Evolutionary conservation across 2,329 filamentous ascomycete species (phyloP).

Genomic region (Dothidotthia symphoricarpi): DNA sequence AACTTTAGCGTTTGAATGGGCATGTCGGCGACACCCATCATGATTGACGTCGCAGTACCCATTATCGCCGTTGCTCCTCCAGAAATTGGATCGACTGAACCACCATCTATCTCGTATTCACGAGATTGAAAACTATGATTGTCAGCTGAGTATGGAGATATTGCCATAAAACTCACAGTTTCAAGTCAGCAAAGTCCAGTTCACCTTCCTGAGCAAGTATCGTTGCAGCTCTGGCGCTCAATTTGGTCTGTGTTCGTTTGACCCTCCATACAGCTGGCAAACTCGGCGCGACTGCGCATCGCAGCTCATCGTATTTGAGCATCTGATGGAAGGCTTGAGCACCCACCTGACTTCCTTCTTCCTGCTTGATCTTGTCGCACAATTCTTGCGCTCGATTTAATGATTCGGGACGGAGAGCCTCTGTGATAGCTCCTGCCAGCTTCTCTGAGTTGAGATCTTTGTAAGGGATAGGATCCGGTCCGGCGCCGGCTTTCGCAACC

Average conservation of each 20-base stretch:
- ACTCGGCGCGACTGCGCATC: constrained; percentile 35
- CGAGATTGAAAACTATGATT: constrained; percentile 35
- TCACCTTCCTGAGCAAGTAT: constrained; percentile 40
- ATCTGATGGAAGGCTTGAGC: constrained; percentile 42
- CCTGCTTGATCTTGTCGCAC: constrained; percentile 39
- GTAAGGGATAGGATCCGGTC: constrained; percentile 41
- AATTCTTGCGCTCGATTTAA: constrained; percentile 40
- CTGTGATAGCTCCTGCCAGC: constrained; percentile 39
- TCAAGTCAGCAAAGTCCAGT: constrained; percentile 39
- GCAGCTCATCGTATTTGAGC: constrained; percentile 40
- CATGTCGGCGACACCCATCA: constrained; percentile 77
- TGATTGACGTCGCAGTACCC: constrained; percentile 77
- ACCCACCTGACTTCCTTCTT: constrained; percentile 38
- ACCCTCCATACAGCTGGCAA: constrained; percentile 42
- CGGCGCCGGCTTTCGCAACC: constrained; percentile 43
- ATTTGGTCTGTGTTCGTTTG: constrained; percentile 37
- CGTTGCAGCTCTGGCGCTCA: constrained; percentile 41
- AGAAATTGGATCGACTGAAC: constrained; percentile 42
- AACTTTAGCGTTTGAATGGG: constrained; percentile 56
- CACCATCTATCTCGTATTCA: constrained; percentile 43
- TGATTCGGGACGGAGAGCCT: constrained; percentile 40
- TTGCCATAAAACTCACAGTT: constrained; percentile 30
- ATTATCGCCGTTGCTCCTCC: constrained; percentile 70
- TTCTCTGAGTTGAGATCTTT: constrained; percentile 43
- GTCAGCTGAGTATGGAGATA: constrained; percentile 8